Percentiles rank a stretch among this genome's conserved stretches.
phyloP scores from a whole-genome alignment of 805 yeast species.

The Saccharomyces mikatae region DNA sequence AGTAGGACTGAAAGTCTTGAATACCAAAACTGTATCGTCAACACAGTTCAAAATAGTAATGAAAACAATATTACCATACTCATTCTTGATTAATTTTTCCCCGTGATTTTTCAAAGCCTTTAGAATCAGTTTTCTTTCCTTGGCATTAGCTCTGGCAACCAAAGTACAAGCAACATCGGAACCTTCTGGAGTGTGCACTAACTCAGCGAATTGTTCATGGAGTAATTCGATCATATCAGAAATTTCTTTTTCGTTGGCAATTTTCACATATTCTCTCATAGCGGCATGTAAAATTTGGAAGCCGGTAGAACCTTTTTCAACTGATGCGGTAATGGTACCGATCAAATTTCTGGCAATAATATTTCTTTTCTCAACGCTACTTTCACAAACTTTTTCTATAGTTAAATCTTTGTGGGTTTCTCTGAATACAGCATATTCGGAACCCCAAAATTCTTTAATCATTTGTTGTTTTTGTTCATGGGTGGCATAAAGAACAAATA shows the following conservation, averaged over 20 bases:
- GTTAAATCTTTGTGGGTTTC: constrained; percentile 59
- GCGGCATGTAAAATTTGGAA: constrained; percentile 94
- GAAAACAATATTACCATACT: constrained; percentile 76
- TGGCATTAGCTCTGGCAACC: constrained; percentile 78
- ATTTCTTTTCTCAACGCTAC: constrained; percentile 68
- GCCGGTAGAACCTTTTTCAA: constrained; percentile 92
- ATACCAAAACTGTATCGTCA: constrained; percentile 83
- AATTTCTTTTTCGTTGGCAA: constrained; percentile 57
- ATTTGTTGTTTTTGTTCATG: constrained; percentile 81
- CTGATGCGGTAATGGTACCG: constrained; percentile 82
- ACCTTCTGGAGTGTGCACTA: constrained; percentile 94
- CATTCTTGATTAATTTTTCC: constrained; percentile 69
- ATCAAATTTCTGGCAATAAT: constrained; percentile 66
- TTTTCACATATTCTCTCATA: constrained; percentile 77
- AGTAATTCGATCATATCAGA: constrained; percentile 76
- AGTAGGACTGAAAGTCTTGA: constrained; percentile 51
- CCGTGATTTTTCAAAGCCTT: constrained; percentile 69
- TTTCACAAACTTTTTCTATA: constrained; percentile 57
- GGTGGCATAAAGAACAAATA: constrained; percentile 75
- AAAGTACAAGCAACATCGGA: constrained; percentile 80
- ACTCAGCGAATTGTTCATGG: constrained; percentile 84
- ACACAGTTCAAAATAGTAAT: constrained; percentile 74
- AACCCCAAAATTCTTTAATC: constrained; percentile 94
- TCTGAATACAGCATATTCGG: constrained; percentile 85
- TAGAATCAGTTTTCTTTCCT: constrained; percentile 77